phyloP scores from a whole-genome alignment of 805 yeast species.

The Candida ortonii region DNA sequence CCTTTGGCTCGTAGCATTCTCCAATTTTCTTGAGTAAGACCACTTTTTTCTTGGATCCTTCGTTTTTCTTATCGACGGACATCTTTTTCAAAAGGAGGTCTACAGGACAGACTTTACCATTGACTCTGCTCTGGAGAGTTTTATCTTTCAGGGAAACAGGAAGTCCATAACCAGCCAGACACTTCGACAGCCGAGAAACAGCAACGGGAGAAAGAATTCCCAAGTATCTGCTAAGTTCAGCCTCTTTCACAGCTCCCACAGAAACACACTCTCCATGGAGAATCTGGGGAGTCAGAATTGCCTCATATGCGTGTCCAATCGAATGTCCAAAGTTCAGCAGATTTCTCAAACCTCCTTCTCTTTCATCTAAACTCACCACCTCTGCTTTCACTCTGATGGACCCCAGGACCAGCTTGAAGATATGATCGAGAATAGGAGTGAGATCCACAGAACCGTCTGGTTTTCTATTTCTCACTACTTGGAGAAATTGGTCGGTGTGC shows the following conservation, averaged over 20 bases:
- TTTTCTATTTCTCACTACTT: slow-evolving; percentile 50
- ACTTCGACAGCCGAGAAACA: slow-evolving; percentile 82
- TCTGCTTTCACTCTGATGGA: slow-evolving; percentile 89
- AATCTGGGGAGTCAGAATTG: slow-evolving; percentile 94
- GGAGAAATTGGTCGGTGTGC: slow-evolving; percentile 66
- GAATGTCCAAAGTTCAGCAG: slow-evolving; percentile 93
- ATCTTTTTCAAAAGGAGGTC: slow-evolving; percentile 73
- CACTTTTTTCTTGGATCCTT: slow-evolving; percentile 84
- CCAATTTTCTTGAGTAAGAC: slow-evolving; percentile 85
- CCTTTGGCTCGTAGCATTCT: slow-evolving; percentile 81
- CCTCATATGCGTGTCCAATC: slow-evolving; percentile 97
- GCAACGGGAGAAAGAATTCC: slow-evolving; percentile 90
- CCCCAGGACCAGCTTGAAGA: slow-evolving; percentile 75
- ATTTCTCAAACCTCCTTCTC: slow-evolving; percentile 92
- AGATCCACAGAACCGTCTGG: slow-evolving; percentile 58
- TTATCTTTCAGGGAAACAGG: slow-evolving; percentile 79
- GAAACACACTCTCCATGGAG: slow-evolving; percentile 99
- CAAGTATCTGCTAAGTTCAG: slow-evolving; percentile 88
- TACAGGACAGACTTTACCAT: slow-evolving; percentile 70
- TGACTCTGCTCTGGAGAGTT: slow-evolving; percentile 64
- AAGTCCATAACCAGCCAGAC: slow-evolving; percentile 79
- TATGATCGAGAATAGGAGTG: slow-evolving; percentile 64
- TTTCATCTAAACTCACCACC: slow-evolving; percentile 90
- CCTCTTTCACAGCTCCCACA: slow-evolving; percentile 92
- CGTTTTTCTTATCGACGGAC: slow-evolving; percentile 96